Conservation (phyloP, 371 early-diverging fungal genomes). For the Haplosporangium sp. region DNA sequence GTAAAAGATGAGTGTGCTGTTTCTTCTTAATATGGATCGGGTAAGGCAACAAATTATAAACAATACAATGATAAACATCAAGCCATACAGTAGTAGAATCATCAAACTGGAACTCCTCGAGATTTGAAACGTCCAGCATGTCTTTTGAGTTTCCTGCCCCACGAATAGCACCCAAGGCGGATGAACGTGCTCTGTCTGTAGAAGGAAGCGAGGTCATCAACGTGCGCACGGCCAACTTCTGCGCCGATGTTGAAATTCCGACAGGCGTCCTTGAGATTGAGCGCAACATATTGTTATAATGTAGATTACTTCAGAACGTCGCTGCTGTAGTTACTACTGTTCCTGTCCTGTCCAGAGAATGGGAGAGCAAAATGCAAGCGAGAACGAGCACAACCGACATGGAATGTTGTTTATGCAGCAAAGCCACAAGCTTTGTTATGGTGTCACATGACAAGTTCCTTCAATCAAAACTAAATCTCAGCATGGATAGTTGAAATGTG, state of each 20-base stretch:
- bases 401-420: conserved; percentile 5
- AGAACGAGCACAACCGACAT: neutral
- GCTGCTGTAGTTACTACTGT: neutral
- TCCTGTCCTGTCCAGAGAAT: conserved; percentile 4
- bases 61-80: neutral
- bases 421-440: neutral
- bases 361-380: neutral
- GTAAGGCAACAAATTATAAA: neutral
- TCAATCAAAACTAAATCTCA: too few relatives aligned
- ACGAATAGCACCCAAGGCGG: conserved; percentile 45
- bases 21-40: neutral
- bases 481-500: too few relatives aligned
- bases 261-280: conserved; percentile 44
- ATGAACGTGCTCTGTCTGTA: conserved; percentile 46
- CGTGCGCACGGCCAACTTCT: conserved; percentile 38
- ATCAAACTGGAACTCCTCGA: conserved; percentile 70
- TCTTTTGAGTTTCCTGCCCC: conserved; percentile 55
- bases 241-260: conserved; percentile 9
- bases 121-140: conserved; percentile 63
- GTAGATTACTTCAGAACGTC: neutral
- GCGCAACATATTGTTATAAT: conserved; percentile 31
- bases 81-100: conserved; percentile 63
- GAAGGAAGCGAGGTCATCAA: conserved; percentile 37
- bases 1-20: neutral
- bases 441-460: neutral